These are phyloP conservation scores for Mortierella sp. DNA, from an alignment of 371 early-diverging fungal species.

Conservation along the genomic window DNA sequence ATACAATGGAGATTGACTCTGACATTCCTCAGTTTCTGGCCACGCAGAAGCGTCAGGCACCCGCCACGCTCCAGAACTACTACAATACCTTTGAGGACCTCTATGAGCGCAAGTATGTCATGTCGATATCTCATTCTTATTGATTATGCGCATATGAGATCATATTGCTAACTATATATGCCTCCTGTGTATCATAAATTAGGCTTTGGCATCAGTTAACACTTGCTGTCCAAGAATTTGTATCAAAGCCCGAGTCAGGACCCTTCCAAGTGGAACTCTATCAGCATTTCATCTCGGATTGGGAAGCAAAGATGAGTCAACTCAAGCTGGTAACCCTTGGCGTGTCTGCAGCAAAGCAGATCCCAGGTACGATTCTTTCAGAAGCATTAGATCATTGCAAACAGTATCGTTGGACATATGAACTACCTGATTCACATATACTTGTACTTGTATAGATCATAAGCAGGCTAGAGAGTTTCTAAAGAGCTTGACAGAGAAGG, in stretches of 20 bases:
- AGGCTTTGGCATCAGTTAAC: constrained; percentile 98
- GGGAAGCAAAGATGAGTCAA: constrained; percentile 94
- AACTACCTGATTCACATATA: not conserved
- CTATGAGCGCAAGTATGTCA: constrained; percentile 91
- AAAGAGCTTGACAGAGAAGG: constrained; percentile 73
- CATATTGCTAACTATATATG: not conserved
- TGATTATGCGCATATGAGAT: not conserved
- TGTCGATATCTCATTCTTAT: not conserved
- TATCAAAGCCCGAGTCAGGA: constrained; percentile 80
- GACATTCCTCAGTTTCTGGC: constrained; percentile 82
- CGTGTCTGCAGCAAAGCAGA: constrained; percentile 80
- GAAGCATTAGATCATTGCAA: constrained; percentile 56
- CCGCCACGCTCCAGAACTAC: constrained; percentile 76
- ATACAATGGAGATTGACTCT: constrained; percentile 85
- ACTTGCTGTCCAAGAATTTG: constrained; percentile 78
- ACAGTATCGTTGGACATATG: not conserved
- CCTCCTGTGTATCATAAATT: not conserved
- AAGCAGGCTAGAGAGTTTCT: constrained; percentile 78
- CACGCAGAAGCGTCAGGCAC: constrained; percentile 75
- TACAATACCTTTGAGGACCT: constrained; percentile 89
- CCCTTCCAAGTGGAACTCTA: constrained; percentile 86
- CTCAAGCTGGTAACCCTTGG: constrained; percentile 89
- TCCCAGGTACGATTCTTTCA: constrained; percentile 66
- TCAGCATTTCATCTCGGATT: constrained; percentile 92
- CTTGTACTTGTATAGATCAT: constrained; percentile 58